Evolutionary conservation across 2,329 filamentous ascomycete species (phyloP), one percentile per base, ranked within the genome.

Genomic region (Colletotrichum chlorophyti): DNA sequence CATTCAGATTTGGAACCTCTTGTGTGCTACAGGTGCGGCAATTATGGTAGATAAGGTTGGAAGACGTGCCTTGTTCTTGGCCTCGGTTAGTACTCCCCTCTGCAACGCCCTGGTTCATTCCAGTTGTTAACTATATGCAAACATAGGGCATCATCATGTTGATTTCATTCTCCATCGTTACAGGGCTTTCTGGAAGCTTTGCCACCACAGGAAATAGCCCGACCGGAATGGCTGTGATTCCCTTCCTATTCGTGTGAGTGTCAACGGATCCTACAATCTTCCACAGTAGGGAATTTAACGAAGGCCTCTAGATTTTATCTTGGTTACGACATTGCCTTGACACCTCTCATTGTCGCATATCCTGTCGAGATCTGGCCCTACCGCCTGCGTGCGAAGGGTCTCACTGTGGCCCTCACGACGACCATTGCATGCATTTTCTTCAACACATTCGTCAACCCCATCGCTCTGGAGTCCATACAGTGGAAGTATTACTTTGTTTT

Each of bases 401-500:
- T 55, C 10, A 32, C 54, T 14, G 17, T 40, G 4, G 37, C 29
- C 3, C 55, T 37, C 5, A 34, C 40, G 41, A 26, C 26, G 6
- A 41, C 41, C 8, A 34, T 53, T 12, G 31, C 14, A 43, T 58
- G 52, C 45, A 70, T 75, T 29, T 78, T 78, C 65, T 78, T 78
- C 66, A 75, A 74, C 23, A 77, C 72, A 31, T 76, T 76, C 38
- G 74, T 78, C 65, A 79, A 79, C 69, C 75, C 77, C 1, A 74
- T 79, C 27, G 76, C 75, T 0, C 71, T 79, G 5, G 58, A 67
- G 8, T 70, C 70, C 12, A 69, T 74, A 19, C 64, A 70, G 43
- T 79, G 76, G 76, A 71, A 68, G 31, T 79, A 77, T 58, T 79
- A 78, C 61, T 74, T 79, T 6, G 68, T 68, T 2, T 74, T 78